A percentile compares a stretch with the other conserved stretches of the same genome.
Conservation (phyloP, 192 early-diverging fungal genomes). For the Linnemannia hyalina region DNA sequence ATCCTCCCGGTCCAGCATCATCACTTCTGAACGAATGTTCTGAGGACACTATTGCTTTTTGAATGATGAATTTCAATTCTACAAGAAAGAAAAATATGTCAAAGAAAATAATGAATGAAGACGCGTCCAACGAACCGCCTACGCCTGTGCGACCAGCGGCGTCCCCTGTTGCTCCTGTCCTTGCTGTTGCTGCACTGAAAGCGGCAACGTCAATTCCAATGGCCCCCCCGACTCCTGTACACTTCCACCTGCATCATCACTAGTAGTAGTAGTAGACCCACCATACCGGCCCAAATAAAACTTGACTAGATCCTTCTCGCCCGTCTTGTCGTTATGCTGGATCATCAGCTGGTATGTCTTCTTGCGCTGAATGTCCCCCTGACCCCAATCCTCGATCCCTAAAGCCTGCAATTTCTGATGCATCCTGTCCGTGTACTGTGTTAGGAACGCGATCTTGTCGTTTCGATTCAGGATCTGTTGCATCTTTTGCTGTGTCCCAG, state of each 20-base stretch:
- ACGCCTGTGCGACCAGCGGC: not conserved
- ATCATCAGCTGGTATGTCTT: slow-evolving; percentile 62
- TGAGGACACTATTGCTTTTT: not conserved
- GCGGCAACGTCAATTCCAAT: not conserved
- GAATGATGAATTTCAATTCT: not conserved
- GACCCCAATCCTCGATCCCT: slow-evolving; percentile 52
- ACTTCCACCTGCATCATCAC: not conserved
- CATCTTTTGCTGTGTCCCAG: slow-evolving; percentile 6
- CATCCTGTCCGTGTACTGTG: slow-evolving; percentile 54
- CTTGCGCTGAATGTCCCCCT: slow-evolving; percentile 55
- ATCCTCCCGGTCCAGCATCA: too few species aligned
- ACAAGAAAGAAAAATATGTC: too few species aligned
- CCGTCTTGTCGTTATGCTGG: slow-evolving; percentile 59
- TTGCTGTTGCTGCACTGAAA: not conserved
- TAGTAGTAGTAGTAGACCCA: slow-evolving; percentile 18
- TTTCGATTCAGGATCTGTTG: slow-evolving; percentile 32
- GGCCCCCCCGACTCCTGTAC: not conserved
- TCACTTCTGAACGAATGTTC: too few species aligned
- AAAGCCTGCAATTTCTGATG: slow-evolving; percentile 41
- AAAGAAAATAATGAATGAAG: not conserved
- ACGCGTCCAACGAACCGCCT: not conserved
- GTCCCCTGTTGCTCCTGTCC: not conserved
- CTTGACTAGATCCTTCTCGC: slow-evolving; percentile 54
- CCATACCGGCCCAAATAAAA: slow-evolving; percentile 61
- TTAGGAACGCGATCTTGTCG: slow-evolving; percentile 54